phyloP scores from a whole-genome alignment of 371 early-diverging fungal species.

The Dichotomocladium elegans region DNA sequence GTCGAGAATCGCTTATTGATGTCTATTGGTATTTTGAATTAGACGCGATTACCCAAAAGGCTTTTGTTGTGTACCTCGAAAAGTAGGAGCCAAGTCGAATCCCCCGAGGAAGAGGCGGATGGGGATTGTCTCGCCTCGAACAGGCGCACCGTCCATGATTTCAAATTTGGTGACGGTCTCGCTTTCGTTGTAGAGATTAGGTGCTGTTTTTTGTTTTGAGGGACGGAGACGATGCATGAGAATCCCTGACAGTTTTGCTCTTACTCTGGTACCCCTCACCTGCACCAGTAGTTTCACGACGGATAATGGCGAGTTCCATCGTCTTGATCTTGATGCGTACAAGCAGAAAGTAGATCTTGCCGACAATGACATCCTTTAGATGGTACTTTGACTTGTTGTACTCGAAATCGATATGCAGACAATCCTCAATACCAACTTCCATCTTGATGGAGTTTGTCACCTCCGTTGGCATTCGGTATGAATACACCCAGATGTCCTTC shows the following conservation, averaged over 20 bases:
- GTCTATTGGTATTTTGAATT: too few species aligned
- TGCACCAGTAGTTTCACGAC: constrained; percentile 95
- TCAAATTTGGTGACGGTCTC: constrained; percentile 98
- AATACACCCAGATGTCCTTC: constrained; percentile 88
- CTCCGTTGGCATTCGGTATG: constrained; percentile 83
- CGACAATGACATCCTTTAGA: constrained; percentile 96
- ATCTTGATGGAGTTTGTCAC: constrained; percentile 88
- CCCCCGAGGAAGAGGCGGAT: constrained; percentile 95
- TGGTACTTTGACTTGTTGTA: constrained; percentile 96
- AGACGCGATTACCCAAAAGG: too few species aligned
- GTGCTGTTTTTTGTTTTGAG: constrained; percentile 43
- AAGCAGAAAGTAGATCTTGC: constrained; percentile 96
- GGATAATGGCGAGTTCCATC: constrained; percentile 97
- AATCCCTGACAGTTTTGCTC: not conserved
- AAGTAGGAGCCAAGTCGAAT: constrained; percentile 93
- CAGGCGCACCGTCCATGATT: constrained; percentile 99
- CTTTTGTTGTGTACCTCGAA: constrained; percentile 50
- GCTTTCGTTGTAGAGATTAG: constrained; percentile 96
- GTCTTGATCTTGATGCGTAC: constrained; percentile 99
- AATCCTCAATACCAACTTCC: constrained; percentile 96
- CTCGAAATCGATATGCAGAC: constrained; percentile 93
- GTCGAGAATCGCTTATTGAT: constrained; percentile 98
- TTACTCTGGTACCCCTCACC: constrained; percentile 19
- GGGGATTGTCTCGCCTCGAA: constrained; percentile 97
- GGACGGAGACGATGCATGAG: too few species aligned